Base-by-base conservation (phyloP, 164 flowering plant species). In the Liquidambar formosana region DNA sequence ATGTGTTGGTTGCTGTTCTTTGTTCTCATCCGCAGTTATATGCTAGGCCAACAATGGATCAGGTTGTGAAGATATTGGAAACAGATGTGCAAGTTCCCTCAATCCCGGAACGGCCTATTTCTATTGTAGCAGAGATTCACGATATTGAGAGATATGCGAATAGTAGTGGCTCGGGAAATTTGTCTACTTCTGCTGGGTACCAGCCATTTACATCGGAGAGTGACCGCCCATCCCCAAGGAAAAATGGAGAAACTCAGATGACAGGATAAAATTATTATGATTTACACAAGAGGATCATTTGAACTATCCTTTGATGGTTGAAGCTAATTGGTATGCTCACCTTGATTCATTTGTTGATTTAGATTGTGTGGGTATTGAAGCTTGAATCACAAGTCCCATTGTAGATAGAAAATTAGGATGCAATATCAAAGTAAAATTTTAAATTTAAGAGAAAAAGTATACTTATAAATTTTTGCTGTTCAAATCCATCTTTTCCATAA, bases 41-140 rank as follows among this genome's bases (percentile, higher is more conserved):
- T 74, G 94, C 94, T 9, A 77, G 98, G 80, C 98, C 94, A 54
- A 88, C 91, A 0, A 91, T 94, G 97, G 96, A 91, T 77, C 93
- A 88, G 71, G 88, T 94, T 73, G 88, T 90, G 69, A 91, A 90
- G 78, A 85, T 91, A 76, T 63, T 91, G 80, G 98, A 94, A 71
- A 80, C 84, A 2, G 92, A 89, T 52, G 23, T 71, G 18, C 85
- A 88, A 0, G 81, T 91, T 63, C 93, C 97, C 3, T 57, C 84
- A 8, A 85, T 93, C 63, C 93, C 93, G 0, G 96, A 89, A 33
- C 74, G 98, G 6, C 90, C 92, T 14, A 79, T 88, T 65, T 66
- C 98, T 41, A 65, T 91, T 23, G 77, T 83, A 10, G 78, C 94
- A 5, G 73, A 72, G 43, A 73, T 83, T 4, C 80, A 75, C 38